A percentile compares a stretch with the other conserved stretches of the same genome.
These are phyloP conservation scores for Coemansia sp. DNA, from an alignment of 192 early-diverging fungal species.

Conservation along the genomic window DNA sequence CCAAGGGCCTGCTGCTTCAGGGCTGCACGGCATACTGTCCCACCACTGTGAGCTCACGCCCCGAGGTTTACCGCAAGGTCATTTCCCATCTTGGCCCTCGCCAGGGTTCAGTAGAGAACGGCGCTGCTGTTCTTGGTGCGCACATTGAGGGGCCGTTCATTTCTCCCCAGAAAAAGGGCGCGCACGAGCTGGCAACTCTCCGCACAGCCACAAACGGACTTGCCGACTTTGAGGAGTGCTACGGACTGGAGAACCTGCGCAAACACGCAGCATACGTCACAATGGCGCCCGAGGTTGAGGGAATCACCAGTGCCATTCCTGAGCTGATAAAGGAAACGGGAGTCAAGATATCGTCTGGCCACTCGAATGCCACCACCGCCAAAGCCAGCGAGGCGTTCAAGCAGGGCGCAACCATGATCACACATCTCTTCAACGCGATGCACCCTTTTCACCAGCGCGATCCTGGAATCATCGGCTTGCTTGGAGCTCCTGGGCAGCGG, in stretches of 20 bases:
- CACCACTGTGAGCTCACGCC: slow-evolving; percentile 71
- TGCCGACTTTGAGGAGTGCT: slow-evolving; percentile 65
- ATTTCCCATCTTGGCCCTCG: slow-evolving; percentile 59
- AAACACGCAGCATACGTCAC: slow-evolving; percentile 70
- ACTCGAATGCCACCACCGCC: slow-evolving; percentile 65
- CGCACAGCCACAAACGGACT: slow-evolving; percentile 63
- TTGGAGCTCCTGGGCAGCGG: slow-evolving; percentile 60
- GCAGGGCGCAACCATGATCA: slow-evolving; percentile 69
- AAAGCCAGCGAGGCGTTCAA: slow-evolving; percentile 62
- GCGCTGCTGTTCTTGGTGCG: slow-evolving; percentile 71
- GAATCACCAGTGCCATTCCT: slow-evolving; percentile 64
- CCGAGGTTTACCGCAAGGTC: slow-evolving; percentile 72
- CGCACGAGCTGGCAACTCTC: slow-evolving; percentile 66
- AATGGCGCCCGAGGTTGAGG: slow-evolving; percentile 76
- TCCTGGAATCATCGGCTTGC: slow-evolving; percentile 74
- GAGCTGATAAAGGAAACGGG: slow-evolving; percentile 61
- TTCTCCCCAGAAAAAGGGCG: slow-evolving; percentile 70
- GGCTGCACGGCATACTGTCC: slow-evolving; percentile 82
- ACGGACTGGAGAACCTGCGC: slow-evolving; percentile 63
- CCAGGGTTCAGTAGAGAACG: slow-evolving; percentile 59
- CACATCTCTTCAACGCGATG: slow-evolving; percentile 88
- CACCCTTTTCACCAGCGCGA: slow-evolving; percentile 84
- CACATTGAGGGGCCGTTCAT: slow-evolving; percentile 74
- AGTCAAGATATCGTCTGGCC: slow-evolving; percentile 66
- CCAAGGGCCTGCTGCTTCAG: slow-evolving; percentile 71